These are phyloP conservation scores for Solanum rostratum DNA, from an alignment of 257 asterid genomes.

Conservation along the genomic window DNA sequence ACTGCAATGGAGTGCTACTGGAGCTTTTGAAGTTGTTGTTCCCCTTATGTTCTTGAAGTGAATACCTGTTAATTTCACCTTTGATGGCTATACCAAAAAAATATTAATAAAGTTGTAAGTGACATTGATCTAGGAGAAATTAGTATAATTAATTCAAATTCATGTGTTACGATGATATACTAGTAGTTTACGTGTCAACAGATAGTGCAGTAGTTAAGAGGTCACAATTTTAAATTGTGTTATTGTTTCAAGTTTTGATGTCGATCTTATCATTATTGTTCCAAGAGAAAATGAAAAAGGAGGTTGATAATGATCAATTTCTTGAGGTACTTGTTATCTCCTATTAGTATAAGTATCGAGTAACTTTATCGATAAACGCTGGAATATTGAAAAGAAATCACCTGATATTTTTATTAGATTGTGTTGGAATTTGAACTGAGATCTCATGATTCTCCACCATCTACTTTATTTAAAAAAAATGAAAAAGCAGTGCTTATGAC, in stretches of 20 bases:
- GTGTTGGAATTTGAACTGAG: too few species aligned
- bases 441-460: accelerated
- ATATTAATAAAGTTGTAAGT: not conserved
- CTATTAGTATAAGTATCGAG: too few species aligned
- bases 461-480: too few species aligned
- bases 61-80: slow-evolving; percentile 35
- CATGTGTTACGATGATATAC: not conserved
- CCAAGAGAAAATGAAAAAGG: too few species aligned
- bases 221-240: not conserved
- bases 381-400: not conserved
- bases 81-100: slow-evolving; percentile 38
- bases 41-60: slow-evolving; percentile 62
- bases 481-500: too few species aligned
- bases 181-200: not conserved
- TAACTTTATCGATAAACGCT: too few species aligned
- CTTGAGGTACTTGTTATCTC: too few species aligned
- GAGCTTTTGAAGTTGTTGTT: slow-evolving; percentile 18
- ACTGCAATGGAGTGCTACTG: slow-evolving; percentile 50
- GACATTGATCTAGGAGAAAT: not conserved
- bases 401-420: not conserved
- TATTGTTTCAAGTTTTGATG: too few species aligned
- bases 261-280: too few species aligned
- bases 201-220: not conserved
- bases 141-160: not conserved
- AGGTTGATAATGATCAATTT: too few species aligned